Percentiles rank a stretch among this genome's conserved stretches.
phyloP scores from a whole-genome alignment of 805 yeast genomes.

The Wickerhamomyces strasburgensis region DNA sequence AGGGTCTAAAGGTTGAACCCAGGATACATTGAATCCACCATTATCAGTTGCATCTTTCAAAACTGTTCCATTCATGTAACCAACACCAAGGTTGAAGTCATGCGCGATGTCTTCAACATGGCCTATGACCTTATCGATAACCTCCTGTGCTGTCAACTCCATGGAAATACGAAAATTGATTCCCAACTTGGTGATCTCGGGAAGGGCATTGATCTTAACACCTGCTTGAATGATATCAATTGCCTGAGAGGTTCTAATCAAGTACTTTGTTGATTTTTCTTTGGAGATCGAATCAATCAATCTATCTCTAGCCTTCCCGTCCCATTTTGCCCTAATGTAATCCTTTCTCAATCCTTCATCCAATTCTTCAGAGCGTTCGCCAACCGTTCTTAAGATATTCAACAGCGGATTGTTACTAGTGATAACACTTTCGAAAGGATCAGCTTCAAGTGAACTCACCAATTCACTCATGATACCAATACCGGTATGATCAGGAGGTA shows the following conservation, averaged over 20 bases:
- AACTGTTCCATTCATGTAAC: constrained; percentile 21
- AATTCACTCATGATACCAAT: constrained; percentile 63
- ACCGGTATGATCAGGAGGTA: constrained; percentile 74
- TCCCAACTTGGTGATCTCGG: constrained; percentile 49
- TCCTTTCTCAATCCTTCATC: constrained; percentile 18
- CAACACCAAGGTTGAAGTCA: constrained; percentile 22
- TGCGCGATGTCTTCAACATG: constrained; percentile 26
- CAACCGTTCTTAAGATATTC: constrained; percentile 33
- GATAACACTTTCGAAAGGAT: constrained; percentile 41
- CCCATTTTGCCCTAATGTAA: constrained; percentile 30
- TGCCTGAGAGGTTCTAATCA: constrained; percentile 62
- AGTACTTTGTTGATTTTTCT: constrained; percentile 25
- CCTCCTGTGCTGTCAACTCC: constrained; percentile 38
- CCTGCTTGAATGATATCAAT: constrained; percentile 65
- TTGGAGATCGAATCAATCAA: constrained; percentile 26
- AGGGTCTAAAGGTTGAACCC: constrained; percentile 33
- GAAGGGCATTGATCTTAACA: constrained; percentile 66
- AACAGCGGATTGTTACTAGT: constrained; percentile 54
- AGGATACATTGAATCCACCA: constrained; percentile 36
- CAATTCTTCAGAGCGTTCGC: constrained; percentile 5
- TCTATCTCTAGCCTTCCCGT: constrained; percentile 30
- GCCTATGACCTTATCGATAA: constrained; percentile 34
- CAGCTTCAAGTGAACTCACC: constrained; percentile 38
- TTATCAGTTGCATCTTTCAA: constrained; percentile 40
- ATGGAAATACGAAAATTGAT: constrained; percentile 61